Base-by-base conservation (phyloP, 2,329 filamentous ascomycete genomes). In the Aspergillus texensis region DNA sequence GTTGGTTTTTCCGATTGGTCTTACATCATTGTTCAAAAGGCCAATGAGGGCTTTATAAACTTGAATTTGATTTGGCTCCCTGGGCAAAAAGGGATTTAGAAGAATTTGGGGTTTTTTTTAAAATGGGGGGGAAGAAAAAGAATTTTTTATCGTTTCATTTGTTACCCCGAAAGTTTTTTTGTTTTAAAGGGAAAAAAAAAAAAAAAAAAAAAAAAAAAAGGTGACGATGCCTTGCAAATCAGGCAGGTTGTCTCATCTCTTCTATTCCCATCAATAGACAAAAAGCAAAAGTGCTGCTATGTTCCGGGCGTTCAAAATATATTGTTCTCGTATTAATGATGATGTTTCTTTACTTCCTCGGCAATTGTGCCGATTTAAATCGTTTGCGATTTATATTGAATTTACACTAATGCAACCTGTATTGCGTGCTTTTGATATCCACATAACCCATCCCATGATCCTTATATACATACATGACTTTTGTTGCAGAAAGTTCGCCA, bases 21-120 rank as follows among this genome's bases (percentile, higher is more conserved):
- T 67, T 62, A 67, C 65, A 67, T 67, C 65, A 66, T 65, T 54
- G 32, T 26, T 12, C 48, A 28, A 34, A 19, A 52, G 48, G 28
- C 48, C 26, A 52, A 52, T 52, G 9, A 39, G 26, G n/a, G 32
- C 12, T 55, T 21, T 36, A 32, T 14, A 11, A 32, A 12, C 12
- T 6, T 30, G 16, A 30, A 24, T 34, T 36, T 21, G 14, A 39
- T 39, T 36, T 9, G 30, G n/a, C 36, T 36, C n/a, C 10, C 52
- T 14, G n/a, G 26, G 24, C 45, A 16, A 21, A 54, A 54, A n/a
- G 12, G 21, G 30, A 54, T 36, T 34, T 6, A 54, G 46, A 26
- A 28, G 46, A 14, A 28, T 50, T 50, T 26, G n/a, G 46, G 46
- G 46, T 50, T 26, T n/a, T 30, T 9, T 30, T 12, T 52, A 26